Evolutionary conservation across 805 yeast genomes (phyloP).

Genomic region (Zygosaccharomyces siamensis): DNA sequence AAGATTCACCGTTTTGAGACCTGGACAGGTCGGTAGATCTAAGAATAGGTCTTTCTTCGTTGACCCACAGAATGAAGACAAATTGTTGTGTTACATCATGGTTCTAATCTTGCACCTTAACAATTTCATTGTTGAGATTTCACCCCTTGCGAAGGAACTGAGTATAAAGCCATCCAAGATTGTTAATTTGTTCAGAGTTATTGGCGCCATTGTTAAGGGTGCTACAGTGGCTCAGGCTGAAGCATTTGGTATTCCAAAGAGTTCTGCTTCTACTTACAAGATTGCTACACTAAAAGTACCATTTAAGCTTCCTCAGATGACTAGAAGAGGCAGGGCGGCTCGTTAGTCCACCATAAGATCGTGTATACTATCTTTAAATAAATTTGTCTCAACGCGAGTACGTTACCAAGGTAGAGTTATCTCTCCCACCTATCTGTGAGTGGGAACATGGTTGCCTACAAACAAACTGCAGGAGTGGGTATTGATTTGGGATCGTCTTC

Average conservation of each 20-base stretch:
- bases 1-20: slow-evolving; percentile 62
- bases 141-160: slow-evolving; percentile 81
- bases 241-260: slow-evolving; percentile 61
- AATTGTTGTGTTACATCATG: slow-evolving; percentile 71
- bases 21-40: slow-evolving; percentile 66
- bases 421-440: not conserved
- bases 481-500: slow-evolving; percentile 51
- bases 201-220: slow-evolving; percentile 76
- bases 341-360: slow-evolving; percentile 2
- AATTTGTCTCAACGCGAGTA: slow-evolving; percentile 1
- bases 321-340: slow-evolving; percentile 53
- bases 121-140: slow-evolving; percentile 65
- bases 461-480: slow-evolving; percentile 33
- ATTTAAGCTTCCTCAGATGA: slow-evolving; percentile 79
- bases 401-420: not conserved
- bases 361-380: not conserved
- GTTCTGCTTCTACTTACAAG: slow-evolving; percentile 59
- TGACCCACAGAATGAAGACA: slow-evolving; percentile 87
- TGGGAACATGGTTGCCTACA: not conserved
- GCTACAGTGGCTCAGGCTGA: slow-evolving; percentile 72
- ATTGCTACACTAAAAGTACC: slow-evolving; percentile 85
- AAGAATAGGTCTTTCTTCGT: slow-evolving; percentile 71
- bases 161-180: slow-evolving; percentile 73
- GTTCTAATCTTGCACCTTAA: slow-evolving; percentile 71
- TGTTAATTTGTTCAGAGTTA: slow-evolving; percentile 61